Base-by-base conservation (phyloP, 2,329 filamentous ascomycete species). In the Cyclaneusma minus region DNA sequence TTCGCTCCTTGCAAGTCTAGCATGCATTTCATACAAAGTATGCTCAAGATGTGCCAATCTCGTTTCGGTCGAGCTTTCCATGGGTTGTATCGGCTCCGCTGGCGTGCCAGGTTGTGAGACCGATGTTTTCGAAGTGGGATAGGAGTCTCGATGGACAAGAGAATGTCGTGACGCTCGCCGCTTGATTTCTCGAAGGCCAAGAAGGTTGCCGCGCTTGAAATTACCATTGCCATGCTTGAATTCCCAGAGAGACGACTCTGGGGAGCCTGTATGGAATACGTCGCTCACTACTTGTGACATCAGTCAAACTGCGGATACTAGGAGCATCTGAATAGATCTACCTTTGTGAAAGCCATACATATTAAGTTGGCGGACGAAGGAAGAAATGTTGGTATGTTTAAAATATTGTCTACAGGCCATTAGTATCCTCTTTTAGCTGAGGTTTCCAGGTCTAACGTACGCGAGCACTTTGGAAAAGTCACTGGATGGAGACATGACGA, bases 281-380 rank as follows among this genome's bases (percentile, higher is more conserved):
- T 98, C 89, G 58, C 89, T 94, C 43, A 95, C 89, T 94, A 43
- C 26, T n/a, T 13, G 28, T 26, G 38, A 30, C 22, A 19, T 14
- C 19, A 16, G 12, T 39, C 27, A 38, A 34, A 13, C 21, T 28
- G 30, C 29, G 8, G 22, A 10, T 9, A 28, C 8, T 5, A 24
- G 33, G 27, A 22, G 20, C 17, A 21, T 25, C 21, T 43, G 48
- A 24, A 41, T 25, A 36, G 29, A 38, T 49, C 25, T 52, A 91
- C 85, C 85, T 79, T 98, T 98, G 50, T 98, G 89, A 52, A 98
- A 98, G 5, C 89, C 89, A 43, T 98, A 98, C 89, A 98, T 98
- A 49, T 98, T 98, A 26, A 98, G 58, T 55, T 98, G 89, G 25
- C 89, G 73, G 25, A 98, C 89, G 50, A 98, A 98, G 1, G 89